Evolutionary conservation across 225 moss, liverwort and hornwort species (phyloP).

Genomic region (Polytrichum formosum): DNA sequence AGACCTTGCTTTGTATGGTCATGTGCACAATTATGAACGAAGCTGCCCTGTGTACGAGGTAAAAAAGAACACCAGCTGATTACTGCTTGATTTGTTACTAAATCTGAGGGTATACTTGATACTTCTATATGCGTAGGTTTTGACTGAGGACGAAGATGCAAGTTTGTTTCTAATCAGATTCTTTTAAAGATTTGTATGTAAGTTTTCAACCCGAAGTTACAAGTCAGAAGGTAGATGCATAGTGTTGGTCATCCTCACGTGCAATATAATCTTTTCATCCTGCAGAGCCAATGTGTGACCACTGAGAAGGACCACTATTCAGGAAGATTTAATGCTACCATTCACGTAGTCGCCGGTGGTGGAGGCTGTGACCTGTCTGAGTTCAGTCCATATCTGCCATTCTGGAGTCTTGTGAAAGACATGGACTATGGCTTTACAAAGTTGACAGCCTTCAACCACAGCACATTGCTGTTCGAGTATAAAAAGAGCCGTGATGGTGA

Average conservation of each 20-base stretch:
- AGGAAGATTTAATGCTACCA: conserved; percentile 66
- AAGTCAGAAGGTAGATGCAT: too few species aligned
- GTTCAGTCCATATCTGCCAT: conserved; percentile 32
- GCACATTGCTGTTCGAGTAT: conserved; percentile 42
- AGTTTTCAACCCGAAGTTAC: too few species aligned
- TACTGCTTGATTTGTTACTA: too few species aligned
- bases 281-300: conserved; percentile 50
- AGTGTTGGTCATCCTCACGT: too few species aligned
- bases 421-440: conserved; percentile 54
- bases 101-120: too few species aligned
- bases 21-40: conserved; percentile 75
- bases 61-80: conserved; percentile 3
- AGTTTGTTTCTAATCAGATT: too few species aligned
- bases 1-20: conserved; percentile 68
- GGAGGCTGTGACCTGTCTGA: conserved; percentile 34
- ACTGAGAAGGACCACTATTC: conserved; percentile 50
- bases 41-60: conserved; percentile 73
- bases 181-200: too few species aligned
- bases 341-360: conserved; percentile 58
- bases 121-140: too few species aligned
- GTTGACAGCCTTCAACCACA: conserved; percentile 49
- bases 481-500: conserved; percentile 39
- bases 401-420: conserved; percentile 65
- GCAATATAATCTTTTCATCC: not conserved
- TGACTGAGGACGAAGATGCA: too few species aligned